phyloP scores from a whole-genome alignment of 2,329 filamentous ascomycete genomes.

The Sporothrix protearum region DNA sequence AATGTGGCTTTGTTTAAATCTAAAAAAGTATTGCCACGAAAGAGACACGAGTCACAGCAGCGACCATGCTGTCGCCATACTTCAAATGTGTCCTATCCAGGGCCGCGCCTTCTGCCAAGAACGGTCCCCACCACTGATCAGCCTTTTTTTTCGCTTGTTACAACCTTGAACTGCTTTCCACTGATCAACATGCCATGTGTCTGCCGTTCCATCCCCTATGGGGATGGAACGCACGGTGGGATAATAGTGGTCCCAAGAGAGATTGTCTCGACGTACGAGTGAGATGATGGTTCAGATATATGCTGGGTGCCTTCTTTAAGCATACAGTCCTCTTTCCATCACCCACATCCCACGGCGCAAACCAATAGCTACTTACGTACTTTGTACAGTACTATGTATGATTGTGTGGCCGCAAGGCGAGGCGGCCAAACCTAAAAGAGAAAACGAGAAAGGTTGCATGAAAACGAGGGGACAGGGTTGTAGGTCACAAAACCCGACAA shows the following conservation, averaged over 20 bases:
- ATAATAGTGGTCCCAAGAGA: neutral
- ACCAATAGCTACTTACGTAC: neutral
- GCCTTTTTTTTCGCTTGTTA: slow-evolving; percentile 15
- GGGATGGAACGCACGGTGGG: neutral
- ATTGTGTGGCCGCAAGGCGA: neutral
- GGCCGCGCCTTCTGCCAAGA: neutral
- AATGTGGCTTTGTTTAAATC: neutral
- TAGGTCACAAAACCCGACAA: neutral
- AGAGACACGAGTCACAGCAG: neutral
- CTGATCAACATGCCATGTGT: neutral
- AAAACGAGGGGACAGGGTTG: neutral
- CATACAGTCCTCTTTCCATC: neutral
- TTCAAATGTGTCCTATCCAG: neutral
- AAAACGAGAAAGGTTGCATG: neutral
- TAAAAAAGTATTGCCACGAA: neutral
- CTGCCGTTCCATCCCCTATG: neutral
- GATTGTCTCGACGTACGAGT: neutral
- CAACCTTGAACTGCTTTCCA: neutral
- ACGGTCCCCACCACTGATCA: neutral
- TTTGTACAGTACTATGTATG: neutral
- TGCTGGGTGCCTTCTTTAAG: neutral
- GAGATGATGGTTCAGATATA: no score
- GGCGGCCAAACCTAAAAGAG: neutral
- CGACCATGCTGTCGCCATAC: neutral
- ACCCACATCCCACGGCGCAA: neutral